Percentiles rank a stretch among this genome's conserved stretches.
These are phyloP conservation scores for Linaria vulgaris DNA, from an alignment of 257 asterid species.

Conservation along the genomic window DNA sequence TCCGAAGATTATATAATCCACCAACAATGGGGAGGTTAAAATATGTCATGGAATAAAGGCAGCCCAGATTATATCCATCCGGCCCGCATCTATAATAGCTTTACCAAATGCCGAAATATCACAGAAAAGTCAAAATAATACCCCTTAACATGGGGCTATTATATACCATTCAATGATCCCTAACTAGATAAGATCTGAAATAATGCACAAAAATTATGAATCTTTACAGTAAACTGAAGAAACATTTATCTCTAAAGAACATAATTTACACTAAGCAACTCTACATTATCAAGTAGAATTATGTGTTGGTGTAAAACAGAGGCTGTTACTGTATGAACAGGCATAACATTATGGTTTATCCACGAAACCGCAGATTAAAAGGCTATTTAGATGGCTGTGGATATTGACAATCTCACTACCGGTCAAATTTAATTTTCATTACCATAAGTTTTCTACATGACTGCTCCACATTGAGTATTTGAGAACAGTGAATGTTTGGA, in stretches of 20 bases:
- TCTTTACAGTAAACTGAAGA: slow-evolving; percentile 1
- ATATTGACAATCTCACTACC: neutral
- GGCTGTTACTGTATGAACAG: neutral
- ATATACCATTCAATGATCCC: too few species aligned
- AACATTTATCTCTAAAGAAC: neutral
- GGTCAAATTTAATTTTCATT: neutral
- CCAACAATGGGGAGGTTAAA: too few species aligned
- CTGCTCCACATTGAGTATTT: slow-evolving; percentile 7
- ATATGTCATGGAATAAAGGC: too few species aligned
- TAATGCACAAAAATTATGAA: slow-evolving; percentile 1
- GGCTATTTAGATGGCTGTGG: neutral
- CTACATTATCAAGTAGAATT: neutral
- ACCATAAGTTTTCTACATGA: neutral
- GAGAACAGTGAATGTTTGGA: neutral
- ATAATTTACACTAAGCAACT: neutral
- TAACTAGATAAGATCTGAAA: slow-evolving; percentile 9
- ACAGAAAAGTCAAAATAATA: too few species aligned
- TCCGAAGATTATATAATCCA: too few species aligned
- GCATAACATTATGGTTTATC: slow-evolving; percentile 13
- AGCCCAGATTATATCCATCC: too few species aligned
- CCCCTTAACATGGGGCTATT: too few species aligned
- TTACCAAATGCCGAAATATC: too few species aligned
- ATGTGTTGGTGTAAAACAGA: neutral
- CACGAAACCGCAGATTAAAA: neutral
- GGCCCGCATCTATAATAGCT: too few species aligned